phyloP scores from a whole-genome alignment of 139 green algal species.

The Zygnema circumcarinatum region DNA sequence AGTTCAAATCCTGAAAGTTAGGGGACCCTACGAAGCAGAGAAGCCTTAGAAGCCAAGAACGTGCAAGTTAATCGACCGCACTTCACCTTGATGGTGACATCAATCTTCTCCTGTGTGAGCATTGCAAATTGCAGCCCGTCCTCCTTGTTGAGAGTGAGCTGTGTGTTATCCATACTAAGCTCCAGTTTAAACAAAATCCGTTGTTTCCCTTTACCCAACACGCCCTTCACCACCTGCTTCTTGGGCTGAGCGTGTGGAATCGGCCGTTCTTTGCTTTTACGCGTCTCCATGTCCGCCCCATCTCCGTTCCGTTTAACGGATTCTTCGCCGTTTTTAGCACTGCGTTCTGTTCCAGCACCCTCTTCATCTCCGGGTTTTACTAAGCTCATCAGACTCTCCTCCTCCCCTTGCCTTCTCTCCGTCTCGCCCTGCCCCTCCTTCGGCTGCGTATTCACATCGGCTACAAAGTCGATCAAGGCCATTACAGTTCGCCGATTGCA shows the following conservation, averaged over 20 bases:
- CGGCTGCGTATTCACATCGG: conserved; percentile 61
- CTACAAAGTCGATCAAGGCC: conserved; percentile 81
- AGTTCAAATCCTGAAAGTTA: too few relatives aligned
- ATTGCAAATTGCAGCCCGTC: conserved; percentile 38
- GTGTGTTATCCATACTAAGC: conserved; percentile 47
- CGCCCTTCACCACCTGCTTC: conserved; percentile 20
- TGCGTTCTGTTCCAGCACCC: too few relatives aligned
- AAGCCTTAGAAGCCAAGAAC: too few relatives aligned
- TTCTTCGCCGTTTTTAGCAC: too few relatives aligned
- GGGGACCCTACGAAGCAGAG: too few relatives aligned
- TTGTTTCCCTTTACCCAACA: conserved; percentile 45
- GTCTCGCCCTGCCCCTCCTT: background rate
- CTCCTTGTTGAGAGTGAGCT: conserved; percentile 47
- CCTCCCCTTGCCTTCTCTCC: background rate
- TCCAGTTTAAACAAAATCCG: conserved; percentile 48
- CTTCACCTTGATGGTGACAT: conserved; percentile 60
- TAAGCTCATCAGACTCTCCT: background rate
- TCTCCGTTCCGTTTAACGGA: conserved; percentile 9
- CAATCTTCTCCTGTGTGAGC: conserved; percentile 41
- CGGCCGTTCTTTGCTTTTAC: too few relatives aligned
- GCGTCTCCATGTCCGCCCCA: too few relatives aligned
- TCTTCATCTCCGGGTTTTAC: background rate
- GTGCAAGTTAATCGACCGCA: too few relatives aligned
- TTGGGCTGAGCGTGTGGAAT: background rate
- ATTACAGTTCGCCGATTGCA: conserved; percentile 88